Conservation (phyloP, 2,329 filamentous ascomycete species). For the Chaetomiaceae sp. region DNA sequence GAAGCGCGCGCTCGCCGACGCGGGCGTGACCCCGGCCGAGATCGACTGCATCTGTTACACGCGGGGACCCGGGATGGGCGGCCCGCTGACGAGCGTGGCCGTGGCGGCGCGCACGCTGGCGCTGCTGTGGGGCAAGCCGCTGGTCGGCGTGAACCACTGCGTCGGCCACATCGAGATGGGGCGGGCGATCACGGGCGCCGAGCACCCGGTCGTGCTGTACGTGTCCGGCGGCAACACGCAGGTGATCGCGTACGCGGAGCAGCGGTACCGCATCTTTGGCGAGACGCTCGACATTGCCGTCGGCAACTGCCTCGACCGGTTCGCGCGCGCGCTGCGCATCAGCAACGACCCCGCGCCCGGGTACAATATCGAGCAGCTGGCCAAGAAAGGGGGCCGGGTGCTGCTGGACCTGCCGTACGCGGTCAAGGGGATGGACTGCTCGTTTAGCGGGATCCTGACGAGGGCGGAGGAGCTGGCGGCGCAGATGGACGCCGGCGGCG, state of each 20-base stretch:
- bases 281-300: constrained; percentile 97
- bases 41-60: constrained; percentile 95
- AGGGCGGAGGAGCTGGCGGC: constrained; percentile 73
- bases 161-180: constrained; percentile 99
- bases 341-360: constrained; percentile 94
- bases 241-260: constrained; percentile 92
- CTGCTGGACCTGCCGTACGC: constrained; percentile 88
- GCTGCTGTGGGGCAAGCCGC: constrained; percentile 78
- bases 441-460: constrained; percentile 86
- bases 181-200: constrained; percentile 79
- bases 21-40: constrained; percentile 54
- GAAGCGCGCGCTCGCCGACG: constrained; percentile 68
- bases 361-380: constrained; percentile 96
- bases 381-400: constrained; percentile 60
- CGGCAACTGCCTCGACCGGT: constrained; percentile 93
- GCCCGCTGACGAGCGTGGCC: constrained; percentile 79
- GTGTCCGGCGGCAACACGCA: constrained; percentile 95
- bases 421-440: constrained; percentile 98
- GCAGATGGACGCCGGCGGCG: constrained; percentile 48
- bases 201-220: constrained; percentile 91
- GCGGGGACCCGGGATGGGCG: constrained; percentile 92
- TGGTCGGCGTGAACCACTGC: constrained; percentile 96
- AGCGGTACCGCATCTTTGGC: constrained; percentile 94
- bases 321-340: constrained; percentile 84
- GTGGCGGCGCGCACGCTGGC: constrained; percentile 75